phyloP scores from a whole-genome alignment of 1,284 basidiomycete species.

The Melampsora americana region DNA sequence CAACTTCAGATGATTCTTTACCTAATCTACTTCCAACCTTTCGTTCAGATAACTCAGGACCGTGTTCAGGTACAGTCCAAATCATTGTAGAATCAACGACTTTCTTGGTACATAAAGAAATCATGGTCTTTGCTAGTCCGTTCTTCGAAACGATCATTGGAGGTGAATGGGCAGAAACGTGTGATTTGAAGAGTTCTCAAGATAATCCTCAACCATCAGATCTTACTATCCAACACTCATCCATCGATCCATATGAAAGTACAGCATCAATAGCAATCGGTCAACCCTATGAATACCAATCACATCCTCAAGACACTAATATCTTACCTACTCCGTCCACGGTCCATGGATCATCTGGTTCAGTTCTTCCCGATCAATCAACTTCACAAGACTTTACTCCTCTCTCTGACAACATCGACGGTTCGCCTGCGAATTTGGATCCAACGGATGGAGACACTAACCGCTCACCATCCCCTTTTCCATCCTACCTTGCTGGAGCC shows the following conservation, averaged over 20 bases:
- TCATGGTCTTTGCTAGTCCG: conserved; percentile 75
- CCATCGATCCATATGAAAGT: not conserved
- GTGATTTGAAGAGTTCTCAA: not conserved
- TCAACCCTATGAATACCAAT: too few species aligned
- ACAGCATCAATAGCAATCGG: too few species aligned
- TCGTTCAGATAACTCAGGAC: conserved; percentile 8
- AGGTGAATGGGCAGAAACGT: conserved; percentile 56
- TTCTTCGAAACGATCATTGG: conserved; percentile 80
- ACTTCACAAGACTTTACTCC: too few species aligned
- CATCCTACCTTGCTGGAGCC: too few species aligned
- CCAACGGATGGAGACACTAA: too few species aligned
- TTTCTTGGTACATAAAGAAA: conserved; percentile 64
- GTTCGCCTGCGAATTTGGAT: too few species aligned
- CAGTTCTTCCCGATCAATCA: too few species aligned
- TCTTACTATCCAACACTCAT: not conserved
- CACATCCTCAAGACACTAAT: too few species aligned
- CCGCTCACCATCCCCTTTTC: too few species aligned
- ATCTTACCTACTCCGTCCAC: too few species aligned
- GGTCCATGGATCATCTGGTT: too few species aligned
- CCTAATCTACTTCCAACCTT: conserved; percentile 32
- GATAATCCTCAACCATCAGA: not conserved
- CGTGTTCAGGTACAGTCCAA: conserved; percentile 33
- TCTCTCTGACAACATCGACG: too few species aligned
- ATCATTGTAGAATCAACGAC: conserved; percentile 33
- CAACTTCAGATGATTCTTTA: not conserved